Percentiles rank a stretch among this genome's conserved stretches.
phyloP scores from a whole-genome alignment of 768 basidiomycete species.

The Pisolithus marmoratus region DNA sequence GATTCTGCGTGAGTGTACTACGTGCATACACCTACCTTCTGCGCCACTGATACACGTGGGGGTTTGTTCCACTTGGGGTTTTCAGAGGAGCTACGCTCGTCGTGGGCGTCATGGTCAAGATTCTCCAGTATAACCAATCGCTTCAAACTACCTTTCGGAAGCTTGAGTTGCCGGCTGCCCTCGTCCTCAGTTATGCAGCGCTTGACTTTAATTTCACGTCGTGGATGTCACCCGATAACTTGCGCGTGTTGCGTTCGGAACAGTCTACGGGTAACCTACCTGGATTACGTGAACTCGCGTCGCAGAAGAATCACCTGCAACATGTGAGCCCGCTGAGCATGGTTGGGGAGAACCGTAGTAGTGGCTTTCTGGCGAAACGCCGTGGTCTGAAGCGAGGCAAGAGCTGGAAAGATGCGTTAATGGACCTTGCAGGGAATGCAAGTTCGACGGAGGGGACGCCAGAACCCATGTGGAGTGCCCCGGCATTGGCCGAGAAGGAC shows the following conservation, averaged over 20 bases:
- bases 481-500: neutral
- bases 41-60: conserved; percentile 7
- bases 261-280: conserved; percentile 80
- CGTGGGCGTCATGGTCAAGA: conserved; percentile 77
- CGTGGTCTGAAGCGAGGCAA: conserved; percentile 44
- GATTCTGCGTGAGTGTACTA: conserved; percentile 86
- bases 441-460: conserved; percentile 4
- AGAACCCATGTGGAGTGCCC: neutral
- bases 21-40: conserved; percentile 1
- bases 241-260: conserved; percentile 80
- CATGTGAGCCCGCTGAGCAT: conserved; percentile 90
- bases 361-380: conserved; percentile 23
- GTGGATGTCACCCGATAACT: conserved; percentile 86
- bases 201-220: conserved; percentile 98
- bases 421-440: conserved; percentile 37
- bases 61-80: neutral
- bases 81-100: conserved; percentile 84
- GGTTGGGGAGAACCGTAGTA: conserved; percentile 61
- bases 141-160: conserved; percentile 20
- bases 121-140: conserved; percentile 57
- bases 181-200: conserved; percentile 87
- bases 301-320: conserved; percentile 83
- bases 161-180: conserved; percentile 70
- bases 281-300: conserved; percentile 60
- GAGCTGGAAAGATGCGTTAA: conserved; percentile 58